phyloP scores from a whole-genome alignment of 164 flowering plant genomes.

The Sedum album region DNA sequence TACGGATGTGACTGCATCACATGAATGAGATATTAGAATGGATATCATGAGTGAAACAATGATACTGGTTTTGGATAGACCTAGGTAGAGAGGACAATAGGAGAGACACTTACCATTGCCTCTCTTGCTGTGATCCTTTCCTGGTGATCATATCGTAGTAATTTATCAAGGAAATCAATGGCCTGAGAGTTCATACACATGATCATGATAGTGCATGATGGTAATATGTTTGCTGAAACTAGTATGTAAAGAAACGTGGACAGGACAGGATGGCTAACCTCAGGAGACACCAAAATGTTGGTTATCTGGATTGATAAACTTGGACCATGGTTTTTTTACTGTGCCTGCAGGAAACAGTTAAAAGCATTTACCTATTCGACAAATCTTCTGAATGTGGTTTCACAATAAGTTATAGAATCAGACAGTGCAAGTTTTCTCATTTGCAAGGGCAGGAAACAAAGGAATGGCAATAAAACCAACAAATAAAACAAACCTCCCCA shows the following conservation, averaged over 20 bases:
- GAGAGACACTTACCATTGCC: constrained; percentile 58
- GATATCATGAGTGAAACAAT: too few species aligned
- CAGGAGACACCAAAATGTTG: constrained; percentile 69
- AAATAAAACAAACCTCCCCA: too few species aligned
- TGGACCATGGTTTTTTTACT: constrained; percentile 86
- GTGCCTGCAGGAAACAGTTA: constrained; percentile 59
- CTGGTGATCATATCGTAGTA: too few species aligned
- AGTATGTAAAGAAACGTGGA: background rate
- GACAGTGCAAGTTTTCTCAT: too few species aligned
- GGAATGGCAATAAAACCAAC: too few species aligned
- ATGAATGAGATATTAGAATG: too few species aligned
- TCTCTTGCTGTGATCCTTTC: constrained; percentile 80
- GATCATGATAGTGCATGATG: too few species aligned
- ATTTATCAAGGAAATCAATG: constrained; percentile 86
- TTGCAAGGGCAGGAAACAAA: too few species aligned
- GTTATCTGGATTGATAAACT: constrained; percentile 69
- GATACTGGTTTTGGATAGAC: too few species aligned
- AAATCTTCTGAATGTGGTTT: too few species aligned
- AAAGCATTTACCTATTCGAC: too few species aligned
- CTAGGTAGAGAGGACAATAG: background rate
- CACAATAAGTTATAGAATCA: too few species aligned
- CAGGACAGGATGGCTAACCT: constrained; percentile 30
- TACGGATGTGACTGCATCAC: constrained; percentile 20
- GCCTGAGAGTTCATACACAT: constrained; percentile 42
- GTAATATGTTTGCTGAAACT: background rate